A percentile compares a stretch with the other conserved stretches of the same genome.
phyloP scores from a whole-genome alignment of 352 stramenopile species.

The Thraustotheca clavata region DNA sequence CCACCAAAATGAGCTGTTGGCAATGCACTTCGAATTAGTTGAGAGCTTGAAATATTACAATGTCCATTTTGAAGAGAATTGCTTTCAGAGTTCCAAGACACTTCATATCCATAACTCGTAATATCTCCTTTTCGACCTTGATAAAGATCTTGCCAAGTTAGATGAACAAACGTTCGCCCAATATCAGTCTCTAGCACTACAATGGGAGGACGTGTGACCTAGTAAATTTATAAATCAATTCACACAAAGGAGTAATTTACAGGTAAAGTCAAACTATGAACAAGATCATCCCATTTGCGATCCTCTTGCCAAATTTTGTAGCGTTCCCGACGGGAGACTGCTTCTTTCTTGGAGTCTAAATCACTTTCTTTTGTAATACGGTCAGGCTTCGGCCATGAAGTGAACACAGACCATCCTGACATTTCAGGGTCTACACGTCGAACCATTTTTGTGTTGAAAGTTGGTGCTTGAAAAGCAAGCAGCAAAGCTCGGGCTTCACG shows the following conservation, averaged over 20 bases:
- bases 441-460: constrained; percentile 52
- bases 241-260: constrained; percentile 21
- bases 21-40: constrained; percentile 47
- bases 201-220: constrained; percentile 37
- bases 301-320: constrained; percentile 78
- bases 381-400: constrained; percentile 54
- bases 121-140: constrained; percentile 51
- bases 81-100: constrained; percentile 37
- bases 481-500: constrained; percentile 29
- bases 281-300: constrained; percentile 51
- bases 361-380: constrained; percentile 35
- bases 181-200: constrained; percentile 35
- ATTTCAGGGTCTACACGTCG: constrained; percentile 33
- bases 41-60: constrained; percentile 39
- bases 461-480: constrained; percentile 34
- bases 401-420: constrained; percentile 38
- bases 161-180: constrained; percentile 31
- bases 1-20: constrained; percentile 61
- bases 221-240: not conserved
- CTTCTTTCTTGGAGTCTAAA: constrained; percentile 27
- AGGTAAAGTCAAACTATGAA: constrained; percentile 58
- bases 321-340: constrained; percentile 55
- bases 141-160: constrained; percentile 73
- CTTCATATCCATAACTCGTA: constrained; percentile 54
- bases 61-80: not conserved